Conservation (phyloP, 2,329 filamentous ascomycete species). For the Microcyclospora tardicrescens region DNA sequence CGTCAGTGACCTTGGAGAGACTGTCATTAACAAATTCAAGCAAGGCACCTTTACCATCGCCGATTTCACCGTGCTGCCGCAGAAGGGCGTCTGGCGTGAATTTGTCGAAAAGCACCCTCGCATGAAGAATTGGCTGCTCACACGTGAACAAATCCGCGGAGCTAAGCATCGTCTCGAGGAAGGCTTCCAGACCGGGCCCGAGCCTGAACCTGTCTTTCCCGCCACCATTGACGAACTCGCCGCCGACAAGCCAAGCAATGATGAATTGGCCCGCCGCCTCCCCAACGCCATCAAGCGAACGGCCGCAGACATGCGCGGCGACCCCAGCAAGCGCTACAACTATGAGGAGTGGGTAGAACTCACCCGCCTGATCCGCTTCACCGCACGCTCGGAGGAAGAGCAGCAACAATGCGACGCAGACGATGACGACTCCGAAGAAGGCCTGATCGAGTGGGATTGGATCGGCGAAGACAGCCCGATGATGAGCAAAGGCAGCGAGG, state of each 20-base stretch:
- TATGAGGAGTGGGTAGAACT: conserved; percentile 86
- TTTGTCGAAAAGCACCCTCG: conserved; percentile 38
- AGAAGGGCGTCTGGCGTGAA: conserved; percentile 41
- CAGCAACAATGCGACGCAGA: conserved; percentile 32
- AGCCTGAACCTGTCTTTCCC: conserved; percentile 9
- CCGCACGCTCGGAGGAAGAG: conserved; percentile 15
- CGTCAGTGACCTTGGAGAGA: conserved; percentile 72
- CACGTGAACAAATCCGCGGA: conserved; percentile 18
- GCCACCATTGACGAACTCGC: conserved; percentile 34
- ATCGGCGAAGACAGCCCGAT: conserved; percentile 56
- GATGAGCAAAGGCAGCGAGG: conserved; percentile 48
- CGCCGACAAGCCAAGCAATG: conserved; percentile 36
- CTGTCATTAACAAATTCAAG: conserved; percentile 56
- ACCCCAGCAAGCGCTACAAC: conserved; percentile 51
- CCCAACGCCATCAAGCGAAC: conserved; percentile 58
- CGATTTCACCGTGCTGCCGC: conserved; percentile 54
- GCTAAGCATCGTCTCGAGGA: conserved; percentile 28
- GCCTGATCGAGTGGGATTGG: conserved; percentile 58
- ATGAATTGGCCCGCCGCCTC: conserved; percentile 48
- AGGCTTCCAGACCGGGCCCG: conserved; percentile 34
- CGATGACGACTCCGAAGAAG: conserved; percentile 43
- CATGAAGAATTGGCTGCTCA: conserved; percentile 26
- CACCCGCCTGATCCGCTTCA: conserved; percentile 56
- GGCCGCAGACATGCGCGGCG: conserved; percentile 47
- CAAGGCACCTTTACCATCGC: conserved; percentile 47